These are phyloP conservation scores for Xylaria grammica DNA, from an alignment of 495 filamentous ascomycete genomes.

Conservation along the genomic window DNA sequence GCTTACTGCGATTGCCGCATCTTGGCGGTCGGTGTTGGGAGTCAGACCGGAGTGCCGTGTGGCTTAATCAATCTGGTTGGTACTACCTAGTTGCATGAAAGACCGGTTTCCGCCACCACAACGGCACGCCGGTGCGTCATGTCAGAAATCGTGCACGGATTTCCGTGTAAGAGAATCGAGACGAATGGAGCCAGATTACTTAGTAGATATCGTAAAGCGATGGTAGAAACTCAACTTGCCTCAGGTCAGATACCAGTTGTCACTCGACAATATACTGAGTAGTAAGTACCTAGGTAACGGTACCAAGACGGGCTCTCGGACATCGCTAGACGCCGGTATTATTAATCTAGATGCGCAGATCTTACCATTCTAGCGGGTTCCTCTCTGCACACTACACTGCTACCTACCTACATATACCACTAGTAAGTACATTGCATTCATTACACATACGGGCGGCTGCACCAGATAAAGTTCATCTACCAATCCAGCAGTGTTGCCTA, in stretches of 20 bases:
- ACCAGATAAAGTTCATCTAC: not conserved
- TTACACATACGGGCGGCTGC: not conserved
- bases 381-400: not conserved
- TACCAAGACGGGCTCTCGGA: constrained; percentile 12
- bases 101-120: too few relatives aligned
- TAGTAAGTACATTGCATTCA: too few relatives aligned
- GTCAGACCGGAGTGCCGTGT: not conserved
- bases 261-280: too few relatives aligned
- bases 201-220: not conserved
- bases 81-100: not conserved
- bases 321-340: not conserved
- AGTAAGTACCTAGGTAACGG: not conserved
- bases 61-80: not conserved
- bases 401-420: not conserved
- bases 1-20: not conserved
- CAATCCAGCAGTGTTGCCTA: not conserved
- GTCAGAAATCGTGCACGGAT: not conserved
- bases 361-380: not conserved
- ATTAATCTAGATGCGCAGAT: constrained; percentile 7
- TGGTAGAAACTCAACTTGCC: not conserved
- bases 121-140: not conserved
- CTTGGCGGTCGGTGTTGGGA: not conserved
- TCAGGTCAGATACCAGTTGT: not conserved
- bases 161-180: not conserved
- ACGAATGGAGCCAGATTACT: too few relatives aligned